phyloP scores from a whole-genome alignment of 2,329 filamentous ascomycete species.

The Alternaria hordeiaustralica region DNA sequence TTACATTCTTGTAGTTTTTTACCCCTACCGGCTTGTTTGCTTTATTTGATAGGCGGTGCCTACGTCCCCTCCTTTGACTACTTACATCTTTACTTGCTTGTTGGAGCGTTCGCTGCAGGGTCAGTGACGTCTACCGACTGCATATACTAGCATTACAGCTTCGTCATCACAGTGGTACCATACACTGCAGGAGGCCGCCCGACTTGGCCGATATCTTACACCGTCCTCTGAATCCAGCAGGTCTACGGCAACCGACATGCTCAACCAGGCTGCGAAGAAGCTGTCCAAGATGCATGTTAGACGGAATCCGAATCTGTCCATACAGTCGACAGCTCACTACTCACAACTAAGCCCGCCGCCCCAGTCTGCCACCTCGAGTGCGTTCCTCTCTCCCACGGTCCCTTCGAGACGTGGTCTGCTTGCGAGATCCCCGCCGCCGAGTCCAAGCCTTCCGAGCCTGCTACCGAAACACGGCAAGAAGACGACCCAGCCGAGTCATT shows the following conservation, averaged over 20 bases:
- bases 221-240: background rate
- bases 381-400: constrained; percentile 45
- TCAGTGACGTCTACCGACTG: constrained; percentile 18
- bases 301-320: constrained; percentile 56
- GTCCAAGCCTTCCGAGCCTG: constrained; percentile 72
- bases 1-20: constrained; percentile 6
- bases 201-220: constrained; percentile 8
- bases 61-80: constrained; percentile 25
- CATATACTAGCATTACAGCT: constrained; percentile 2
- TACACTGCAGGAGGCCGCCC: constrained; percentile 16
- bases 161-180: constrained; percentile 17
- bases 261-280: constrained; percentile 45
- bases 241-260: constrained; percentile 34
- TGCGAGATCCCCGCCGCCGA: constrained; percentile 72
- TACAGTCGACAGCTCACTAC: constrained; percentile 50
- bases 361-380: constrained; percentile 43
- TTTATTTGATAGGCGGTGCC: constrained; percentile 20
- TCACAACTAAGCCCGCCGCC: constrained; percentile 40
- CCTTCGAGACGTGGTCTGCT: constrained; percentile 62
- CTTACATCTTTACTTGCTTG: constrained; percentile 4
- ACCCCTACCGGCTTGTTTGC: background rate
- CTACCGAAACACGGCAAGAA: constrained; percentile 70
- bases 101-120: constrained; percentile 21
- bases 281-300: constrained; percentile 54
- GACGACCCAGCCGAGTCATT: constrained; percentile 58